Conservation (phyloP, 345 rosid species). For the Eucalyptus urophylla region DNA sequence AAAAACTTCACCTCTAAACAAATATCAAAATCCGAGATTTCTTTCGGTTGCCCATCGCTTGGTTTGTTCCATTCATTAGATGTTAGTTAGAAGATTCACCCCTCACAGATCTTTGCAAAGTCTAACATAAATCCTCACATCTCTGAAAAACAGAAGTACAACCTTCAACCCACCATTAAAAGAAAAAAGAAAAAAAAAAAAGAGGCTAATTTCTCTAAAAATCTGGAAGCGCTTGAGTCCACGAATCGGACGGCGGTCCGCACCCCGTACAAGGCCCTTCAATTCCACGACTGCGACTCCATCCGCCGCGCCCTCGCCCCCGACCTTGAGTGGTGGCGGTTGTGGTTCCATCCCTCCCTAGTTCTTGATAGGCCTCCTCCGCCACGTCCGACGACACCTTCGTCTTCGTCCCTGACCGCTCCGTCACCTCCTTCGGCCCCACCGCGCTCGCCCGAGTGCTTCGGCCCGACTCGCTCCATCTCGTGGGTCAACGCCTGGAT, state of each 20-base stretch:
- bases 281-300: slow-evolving; percentile 46
- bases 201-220: too few relatives aligned
- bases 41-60: not conserved
- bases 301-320: slow-evolving; percentile 53
- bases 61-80: not conserved
- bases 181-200: fast-evolving
- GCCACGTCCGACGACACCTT: slow-evolving; percentile 5
- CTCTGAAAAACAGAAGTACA: not conserved
- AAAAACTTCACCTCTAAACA: fast-evolving
- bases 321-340: slow-evolving; percentile 37
- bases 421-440: slow-evolving; percentile 40
- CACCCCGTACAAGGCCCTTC: slow-evolving; percentile 64
- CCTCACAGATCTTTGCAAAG: not conserved
- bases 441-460: slow-evolving; percentile 68
- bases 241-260: slow-evolving; percentile 53
- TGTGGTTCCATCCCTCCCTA: slow-evolving; percentile 87
- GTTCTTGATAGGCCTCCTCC: slow-evolving; percentile 68
- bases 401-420: slow-evolving; percentile 28
- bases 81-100: not conserved
- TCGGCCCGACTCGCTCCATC: slow-evolving; percentile 32
- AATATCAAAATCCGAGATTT: not conserved
- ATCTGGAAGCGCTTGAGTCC: too few relatives aligned
- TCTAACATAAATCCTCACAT: not conserved
- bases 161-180: too few relatives aligned
- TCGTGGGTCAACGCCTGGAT: slow-evolving; percentile 98